Conservation (phyloP, 2,329 filamentous ascomycete genomes). For the Ampelomyces quisqualis region DNA sequence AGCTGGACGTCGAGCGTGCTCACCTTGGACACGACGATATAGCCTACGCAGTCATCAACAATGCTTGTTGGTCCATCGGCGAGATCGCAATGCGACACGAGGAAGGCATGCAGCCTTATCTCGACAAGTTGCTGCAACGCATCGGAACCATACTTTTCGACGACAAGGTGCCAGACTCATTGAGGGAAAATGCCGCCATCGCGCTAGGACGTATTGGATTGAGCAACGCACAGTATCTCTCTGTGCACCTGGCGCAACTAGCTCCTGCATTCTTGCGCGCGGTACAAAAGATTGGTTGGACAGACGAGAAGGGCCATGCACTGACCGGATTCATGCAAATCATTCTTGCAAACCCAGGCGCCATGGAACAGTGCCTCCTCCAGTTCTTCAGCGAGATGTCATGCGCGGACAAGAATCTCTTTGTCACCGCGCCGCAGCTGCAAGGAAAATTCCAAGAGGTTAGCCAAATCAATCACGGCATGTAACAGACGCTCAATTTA, state of each 20-base stretch:
- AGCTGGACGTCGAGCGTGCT: constrained; percentile 73
- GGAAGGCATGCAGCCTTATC: constrained; percentile 70
- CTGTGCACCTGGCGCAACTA: constrained; percentile 76
- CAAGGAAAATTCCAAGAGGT: constrained; percentile 65
- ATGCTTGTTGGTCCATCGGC: constrained; percentile 94
- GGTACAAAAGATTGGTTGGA: constrained; percentile 82
- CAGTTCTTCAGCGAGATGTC: constrained; percentile 85
- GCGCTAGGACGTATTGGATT: constrained; percentile 85
- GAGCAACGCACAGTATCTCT: constrained; percentile 72
- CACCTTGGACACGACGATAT: constrained; percentile 78
- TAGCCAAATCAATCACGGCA: constrained; percentile 36
- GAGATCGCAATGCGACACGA: constrained; percentile 84
- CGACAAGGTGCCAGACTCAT: constrained; percentile 78
- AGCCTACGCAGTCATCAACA: constrained; percentile 92
- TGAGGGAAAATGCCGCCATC: constrained; percentile 92
- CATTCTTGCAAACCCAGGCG: constrained; percentile 82
- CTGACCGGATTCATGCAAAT: constrained; percentile 87
- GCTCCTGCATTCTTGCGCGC: constrained; percentile 77
- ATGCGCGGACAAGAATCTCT: constrained; percentile 60
- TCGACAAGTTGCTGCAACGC: constrained; percentile 73
- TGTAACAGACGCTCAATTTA: not conserved
- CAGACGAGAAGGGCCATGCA: constrained; percentile 91
- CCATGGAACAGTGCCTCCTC: constrained; percentile 82
- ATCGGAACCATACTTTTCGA: constrained; percentile 83
- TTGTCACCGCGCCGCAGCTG: constrained; percentile 65